Evolutionary conservation across 139 green algal species (phyloP).

Genomic region (Coelastrella sp.): DNA sequence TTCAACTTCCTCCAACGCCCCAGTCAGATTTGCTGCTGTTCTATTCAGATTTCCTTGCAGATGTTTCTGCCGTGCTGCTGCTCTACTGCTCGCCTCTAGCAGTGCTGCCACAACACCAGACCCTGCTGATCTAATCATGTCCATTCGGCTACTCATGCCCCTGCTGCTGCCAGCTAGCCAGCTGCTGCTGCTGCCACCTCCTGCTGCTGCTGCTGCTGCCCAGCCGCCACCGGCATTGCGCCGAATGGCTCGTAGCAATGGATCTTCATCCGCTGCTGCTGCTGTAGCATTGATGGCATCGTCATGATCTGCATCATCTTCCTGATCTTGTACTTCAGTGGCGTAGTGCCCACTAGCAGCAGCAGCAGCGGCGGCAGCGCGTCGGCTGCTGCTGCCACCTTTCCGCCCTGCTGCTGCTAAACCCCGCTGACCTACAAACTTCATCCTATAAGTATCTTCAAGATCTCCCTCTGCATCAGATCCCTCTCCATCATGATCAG

Average conservation of each 20-base stretch:
- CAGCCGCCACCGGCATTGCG: background rate
- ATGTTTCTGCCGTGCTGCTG: slow-evolving; percentile 56
- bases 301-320: slow-evolving; percentile 60
- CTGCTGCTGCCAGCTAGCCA: slow-evolving; percentile 14
- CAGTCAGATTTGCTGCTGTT: slow-evolving; percentile 32
- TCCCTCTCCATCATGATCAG: slow-evolving; percentile 11
- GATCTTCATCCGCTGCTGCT: slow-evolving; percentile 3
- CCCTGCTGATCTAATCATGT: slow-evolving; percentile 32
- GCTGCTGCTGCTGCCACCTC: slow-evolving; percentile 44
- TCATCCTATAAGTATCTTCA: slow-evolving; percentile 70
- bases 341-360: background rate
- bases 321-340: slow-evolving; percentile 57
- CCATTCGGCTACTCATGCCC: background rate
- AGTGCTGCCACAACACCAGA: slow-evolving; percentile 63
- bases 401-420: background rate
- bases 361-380: slow-evolving; percentile 27
- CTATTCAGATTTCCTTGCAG: slow-evolving; percentile 46
- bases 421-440: slow-evolving; percentile 60
- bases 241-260: background rate
- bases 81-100: slow-evolving; percentile 60
- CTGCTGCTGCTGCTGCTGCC: background rate
- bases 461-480: slow-evolving; percentile 52
- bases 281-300: background rate
- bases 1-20: slow-evolving; percentile 50
- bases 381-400: background rate